Evolutionary conservation across 352 stramenopile genomes (phyloP).

Genomic region (Globisporangium barbulae): DNA sequence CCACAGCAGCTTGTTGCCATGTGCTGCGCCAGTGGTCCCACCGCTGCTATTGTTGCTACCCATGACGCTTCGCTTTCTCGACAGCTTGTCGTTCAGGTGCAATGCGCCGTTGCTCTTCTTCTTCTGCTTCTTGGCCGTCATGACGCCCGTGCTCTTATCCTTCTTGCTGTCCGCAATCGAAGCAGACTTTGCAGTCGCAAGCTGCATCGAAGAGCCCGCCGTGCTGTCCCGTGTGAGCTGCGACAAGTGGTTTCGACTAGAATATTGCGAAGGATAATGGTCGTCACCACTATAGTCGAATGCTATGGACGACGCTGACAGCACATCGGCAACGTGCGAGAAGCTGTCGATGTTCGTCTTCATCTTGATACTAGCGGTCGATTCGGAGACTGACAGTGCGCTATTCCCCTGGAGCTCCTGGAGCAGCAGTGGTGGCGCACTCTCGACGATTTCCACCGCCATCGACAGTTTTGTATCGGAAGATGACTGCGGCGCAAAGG

Average conservation of each 20-base stretch:
- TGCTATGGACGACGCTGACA: neutral
- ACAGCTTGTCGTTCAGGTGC: constrained; percentile 20
- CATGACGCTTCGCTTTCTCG: constrained; percentile 7
- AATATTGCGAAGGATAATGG: neutral
- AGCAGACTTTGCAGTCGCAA: neutral
- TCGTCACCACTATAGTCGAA: neutral
- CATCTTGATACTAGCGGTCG: constrained; percentile 16
- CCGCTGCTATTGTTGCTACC: neutral
- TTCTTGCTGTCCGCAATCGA: neutral
- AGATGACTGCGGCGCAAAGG: constrained; percentile 18
- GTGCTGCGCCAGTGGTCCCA: neutral
- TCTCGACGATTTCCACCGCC: constrained; percentile 26
- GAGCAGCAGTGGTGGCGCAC: constrained; percentile 8
- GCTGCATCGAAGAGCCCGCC: neutral
- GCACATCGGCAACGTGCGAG: constrained; percentile 26
- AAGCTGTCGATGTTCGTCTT: constrained; percentile 53
- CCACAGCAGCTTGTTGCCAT: neutral
- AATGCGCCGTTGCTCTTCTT: constrained; percentile 11
- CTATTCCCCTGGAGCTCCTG: constrained; percentile 13
- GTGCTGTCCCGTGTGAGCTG: constrained; percentile 2
- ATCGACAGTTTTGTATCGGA: constrained; percentile 21
- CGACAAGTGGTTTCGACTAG: constrained; percentile 10
- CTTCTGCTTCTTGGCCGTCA: neutral
- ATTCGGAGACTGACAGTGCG: neutral
- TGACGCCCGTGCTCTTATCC: no score